Evolutionary conservation across 305 asterid species (phyloP), one percentile per base, ranked within the genome.

Genomic region (Plantago coronopus): DNA sequence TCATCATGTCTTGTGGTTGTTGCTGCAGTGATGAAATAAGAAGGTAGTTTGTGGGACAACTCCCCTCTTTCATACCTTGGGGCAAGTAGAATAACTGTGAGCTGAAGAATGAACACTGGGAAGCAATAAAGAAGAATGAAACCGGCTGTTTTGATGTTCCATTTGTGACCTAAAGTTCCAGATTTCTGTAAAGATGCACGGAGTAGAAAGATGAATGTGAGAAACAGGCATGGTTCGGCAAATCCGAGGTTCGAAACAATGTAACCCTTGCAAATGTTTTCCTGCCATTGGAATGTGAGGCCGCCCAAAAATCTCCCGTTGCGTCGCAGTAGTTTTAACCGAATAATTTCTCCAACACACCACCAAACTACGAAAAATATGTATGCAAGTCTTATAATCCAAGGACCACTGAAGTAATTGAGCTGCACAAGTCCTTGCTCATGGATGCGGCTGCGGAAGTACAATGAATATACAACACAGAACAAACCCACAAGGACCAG

Each of bases 171-270:
- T 65, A 84, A 67, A 0, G 84, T 71, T 48, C 91, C 91, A 1
- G 89, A 74, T 56, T 78, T 86, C 81, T 82, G 94, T 42, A 89
- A 50, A 9, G 97, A 86, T 43, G 94, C 94, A 47, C 87, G 95
- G 8, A 89, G 95, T 63, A 89, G 95, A 69, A 89, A 75, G 19
- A 80, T 71, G 50, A 89, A 85, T 17, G 83, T 76, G 67, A 89
- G 89, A 75, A 78, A 82, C 59, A 89, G 66, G 71, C 91, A 84
- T 55, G 97, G 97, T 59, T 89, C 97, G 37, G 94, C 81, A 61
- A 89, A 84, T 70, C 97, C 97, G 61, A 89, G 86, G 82, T 82
- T 89, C 18, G 97, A 86, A 19, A 89, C 78, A 27, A 89, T 76
- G 94, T 89, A 86, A 78, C 80, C 72, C 74, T 89, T 84, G 95